phyloP scores from a whole-genome alignment of 1,284 basidiomycete species.

The Phellopilus nigrolimitatus region DNA sequence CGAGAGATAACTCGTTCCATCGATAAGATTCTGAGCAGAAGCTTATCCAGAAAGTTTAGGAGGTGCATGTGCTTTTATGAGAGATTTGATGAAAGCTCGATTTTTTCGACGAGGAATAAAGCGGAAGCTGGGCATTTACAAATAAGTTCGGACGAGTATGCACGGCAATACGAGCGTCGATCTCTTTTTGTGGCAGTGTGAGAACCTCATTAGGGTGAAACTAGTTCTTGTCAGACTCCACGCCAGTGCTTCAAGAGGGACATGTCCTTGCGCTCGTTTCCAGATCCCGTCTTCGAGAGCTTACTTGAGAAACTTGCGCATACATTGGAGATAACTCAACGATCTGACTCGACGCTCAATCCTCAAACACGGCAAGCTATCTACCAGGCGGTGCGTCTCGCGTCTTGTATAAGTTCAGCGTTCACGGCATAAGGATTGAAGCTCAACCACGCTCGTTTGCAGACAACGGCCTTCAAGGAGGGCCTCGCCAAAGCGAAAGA shows the following conservation, averaged over 20 bases:
- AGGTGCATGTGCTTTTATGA: too few relatives aligned
- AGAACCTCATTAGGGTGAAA: too few relatives aligned
- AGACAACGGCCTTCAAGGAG: conserved; percentile 66
- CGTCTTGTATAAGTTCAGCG: background rate
- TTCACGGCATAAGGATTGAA: too few relatives aligned
- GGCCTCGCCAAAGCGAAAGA: conserved; percentile 53
- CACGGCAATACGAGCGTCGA: too few relatives aligned
- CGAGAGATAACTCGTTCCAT: background rate
- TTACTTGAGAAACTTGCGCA: conserved; percentile 18
- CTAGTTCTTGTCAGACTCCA: too few relatives aligned
- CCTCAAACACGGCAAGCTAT: conserved; percentile 16
- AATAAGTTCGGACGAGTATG: too few relatives aligned
- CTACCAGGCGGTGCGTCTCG: conserved; percentile 16
- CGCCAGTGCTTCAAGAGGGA: too few relatives aligned
- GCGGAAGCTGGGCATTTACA: too few relatives aligned
- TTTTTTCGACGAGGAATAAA: too few relatives aligned
- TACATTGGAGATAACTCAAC: conserved; percentile 14
- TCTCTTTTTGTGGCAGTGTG: too few relatives aligned
- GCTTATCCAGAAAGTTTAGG: background rate
- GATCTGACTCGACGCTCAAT: conserved; percentile 12
- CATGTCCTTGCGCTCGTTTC: conserved; percentile 19
- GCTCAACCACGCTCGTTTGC: background rate
- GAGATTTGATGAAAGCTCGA: too few relatives aligned
- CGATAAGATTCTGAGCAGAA: background rate
- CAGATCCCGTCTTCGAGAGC: conserved; percentile 19